Base-by-base conservation (phyloP, 192 early-diverging fungal species). In the Chytriomyces sp. region DNA sequence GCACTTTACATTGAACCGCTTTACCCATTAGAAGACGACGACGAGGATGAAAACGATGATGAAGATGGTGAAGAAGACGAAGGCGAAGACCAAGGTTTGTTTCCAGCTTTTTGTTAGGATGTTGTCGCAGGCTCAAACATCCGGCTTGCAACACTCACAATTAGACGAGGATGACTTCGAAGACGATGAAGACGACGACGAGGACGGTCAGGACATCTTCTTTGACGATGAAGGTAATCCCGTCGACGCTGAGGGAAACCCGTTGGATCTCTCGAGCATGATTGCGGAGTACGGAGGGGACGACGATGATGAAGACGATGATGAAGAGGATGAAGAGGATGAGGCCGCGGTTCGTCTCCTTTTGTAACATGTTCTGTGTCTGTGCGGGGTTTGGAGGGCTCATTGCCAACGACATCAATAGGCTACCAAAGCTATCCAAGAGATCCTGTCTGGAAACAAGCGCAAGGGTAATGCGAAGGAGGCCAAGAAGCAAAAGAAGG, bases 311-410 rank as follows among this genome's bases (percentile, higher is more conserved):
- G 75, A 76, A 19, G 73, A 72, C 3, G 84, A 76, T 0, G 86
- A 84, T 4, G 73, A 64, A 14, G 80, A 79, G 5, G 80, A 81
- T 26, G 84, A 83, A 52, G 78, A 82, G 39, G 52, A n/a, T n/a
- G n/a, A n/a, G n/a, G n/a, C n/a, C n/a, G n/a, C n/a, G n/a, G n/a
- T n/a, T n/a, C n/a, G n/a, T n/a, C n/a, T n/a, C n/a, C n/a, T n/a
- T n/a, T n/a, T n/a, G n/a, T n/a, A n/a, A n/a, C n/a, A n/a, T n/a
- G n/a, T n/a, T n/a, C n/a, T n/a, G n/a, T n/a, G n/a, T n/a, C n/a
- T n/a, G n/a, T n/a, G n/a, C n/a, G n/a, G n/a, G n/a, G n/a, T n/a
- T n/a, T n/a, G n/a, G n/a, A n/a, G n/a, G n/a, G n/a, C n/a, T n/a
- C n/a, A n/a, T n/a, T n/a, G n/a, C n/a, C n/a, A n/a, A n/a, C n/a